Evolutionary conservation across 306 rosid genomes (phyloP).

Genomic region (Argentina anserina): DNA sequence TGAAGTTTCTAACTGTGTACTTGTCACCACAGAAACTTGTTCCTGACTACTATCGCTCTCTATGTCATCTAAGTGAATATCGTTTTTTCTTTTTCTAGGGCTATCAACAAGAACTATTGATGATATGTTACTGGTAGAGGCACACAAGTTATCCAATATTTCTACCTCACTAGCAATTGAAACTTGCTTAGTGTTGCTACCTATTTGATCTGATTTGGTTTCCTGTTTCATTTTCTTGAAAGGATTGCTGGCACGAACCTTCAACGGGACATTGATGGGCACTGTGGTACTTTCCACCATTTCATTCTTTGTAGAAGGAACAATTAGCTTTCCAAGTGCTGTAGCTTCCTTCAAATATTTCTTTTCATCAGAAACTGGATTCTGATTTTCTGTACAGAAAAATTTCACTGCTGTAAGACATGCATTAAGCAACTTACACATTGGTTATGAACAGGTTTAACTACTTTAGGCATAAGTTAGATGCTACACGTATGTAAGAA

Average conservation of each 20-base stretch:
- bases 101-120: slow-evolving; percentile 23
- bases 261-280: slow-evolving; percentile 24
- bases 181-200: slow-evolving; percentile 29
- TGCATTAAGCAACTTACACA: background rate
- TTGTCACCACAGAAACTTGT: slow-evolving; percentile 47
- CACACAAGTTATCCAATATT: slow-evolving; percentile 24
- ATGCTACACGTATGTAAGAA: background rate
- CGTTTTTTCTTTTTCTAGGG: slow-evolving; percentile 48
- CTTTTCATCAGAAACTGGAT: slow-evolving; percentile 23
- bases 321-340: slow-evolving; percentile 56
- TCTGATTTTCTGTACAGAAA: slow-evolving; percentile 39
- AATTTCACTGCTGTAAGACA: background rate
- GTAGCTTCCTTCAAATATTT: slow-evolving; percentile 40
- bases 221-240: slow-evolving; percentile 61
- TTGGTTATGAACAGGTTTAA: background rate
- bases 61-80: slow-evolving; percentile 26
- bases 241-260: slow-evolving; percentile 76
- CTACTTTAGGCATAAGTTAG: background rate
- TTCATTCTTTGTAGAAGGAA: slow-evolving; percentile 36
- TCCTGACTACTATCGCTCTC: slow-evolving; percentile 32
- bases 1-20: slow-evolving; percentile 35
- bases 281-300: slow-evolving; percentile 14
- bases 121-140: slow-evolving; percentile 24
- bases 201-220: slow-evolving; percentile 20
- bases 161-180: slow-evolving; percentile 29